Evolutionary conservation across 371 early-diverging fungal species (phyloP).

Genomic region (Mucor racemosus): DNA sequence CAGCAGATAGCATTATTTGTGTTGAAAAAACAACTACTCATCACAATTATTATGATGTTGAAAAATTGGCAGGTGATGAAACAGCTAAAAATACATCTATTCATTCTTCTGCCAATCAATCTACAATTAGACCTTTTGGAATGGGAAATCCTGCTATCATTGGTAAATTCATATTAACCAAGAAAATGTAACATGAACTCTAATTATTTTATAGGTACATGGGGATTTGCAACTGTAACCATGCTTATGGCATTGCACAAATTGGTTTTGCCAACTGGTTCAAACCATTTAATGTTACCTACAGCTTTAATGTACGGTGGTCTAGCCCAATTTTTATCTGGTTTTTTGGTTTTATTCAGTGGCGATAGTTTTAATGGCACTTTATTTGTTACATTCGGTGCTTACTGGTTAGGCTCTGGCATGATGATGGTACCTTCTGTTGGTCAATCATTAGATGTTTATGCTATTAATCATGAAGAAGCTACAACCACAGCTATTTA

Average conservation of each 20-base stretch:
- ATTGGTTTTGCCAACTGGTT: conserved; percentile 13
- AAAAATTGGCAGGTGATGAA: background rate
- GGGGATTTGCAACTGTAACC: conserved; percentile 20
- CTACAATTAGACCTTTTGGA: background rate
- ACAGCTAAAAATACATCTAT: background rate
- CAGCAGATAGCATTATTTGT: conserved; percentile 3
- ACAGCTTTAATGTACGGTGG: conserved; percentile 23
- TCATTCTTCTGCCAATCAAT: background rate
- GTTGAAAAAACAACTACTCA: conserved; percentile 11
- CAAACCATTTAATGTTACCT: conserved; percentile 18
- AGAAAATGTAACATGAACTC: background rate
- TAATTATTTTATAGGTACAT: conserved; percentile 8
- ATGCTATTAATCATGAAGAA: conserved; percentile 30
- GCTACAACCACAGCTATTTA: conserved; percentile 35
- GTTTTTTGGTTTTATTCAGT: conserved; percentile 40
- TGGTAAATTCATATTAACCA: conserved; percentile 5
- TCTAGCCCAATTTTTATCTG: conserved; percentile 38
- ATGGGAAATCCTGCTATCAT: conserved; percentile 22
- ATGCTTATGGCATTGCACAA: conserved; percentile 22
- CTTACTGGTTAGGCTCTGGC: conserved; percentile 21
- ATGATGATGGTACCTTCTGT: conserved; percentile 38
- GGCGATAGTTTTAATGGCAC: conserved; percentile 49
- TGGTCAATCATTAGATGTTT: conserved; percentile 33
- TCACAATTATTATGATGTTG: conserved; percentile 12
- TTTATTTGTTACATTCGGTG: conserved; percentile 45